These are phyloP conservation scores for Boletus semigastroideus DNA, from an alignment of 1,284 basidiomycete genomes.

Conservation along the genomic window DNA sequence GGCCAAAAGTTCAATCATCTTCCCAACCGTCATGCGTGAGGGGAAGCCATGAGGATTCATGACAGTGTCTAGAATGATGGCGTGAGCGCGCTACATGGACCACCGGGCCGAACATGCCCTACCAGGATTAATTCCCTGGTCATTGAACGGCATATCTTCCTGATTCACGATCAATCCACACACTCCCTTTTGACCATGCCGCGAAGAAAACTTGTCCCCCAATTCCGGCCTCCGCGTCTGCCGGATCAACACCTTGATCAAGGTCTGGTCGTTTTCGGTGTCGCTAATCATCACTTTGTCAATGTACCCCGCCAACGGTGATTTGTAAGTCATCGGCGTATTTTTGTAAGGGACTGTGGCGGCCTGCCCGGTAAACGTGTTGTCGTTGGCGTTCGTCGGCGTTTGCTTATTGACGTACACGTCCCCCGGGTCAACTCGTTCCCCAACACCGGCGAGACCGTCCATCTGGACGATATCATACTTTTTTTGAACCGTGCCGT, in stretches of 20 bases:
- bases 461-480: slow-evolving; percentile 91
- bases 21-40: slow-evolving; percentile 99
- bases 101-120: slow-evolving; percentile 24
- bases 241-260: slow-evolving; percentile 98
- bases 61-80: slow-evolving; percentile 75
- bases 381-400: slow-evolving; percentile 88
- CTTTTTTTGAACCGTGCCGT: slow-evolving; percentile 75
- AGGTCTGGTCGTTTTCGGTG: slow-evolving; percentile 92
- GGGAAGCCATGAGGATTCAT: slow-evolving; percentile 99
- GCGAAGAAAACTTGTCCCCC: slow-evolving; percentile 97
- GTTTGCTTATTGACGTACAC: slow-evolving; percentile 98
- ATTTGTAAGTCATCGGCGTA: slow-evolving; percentile 88
- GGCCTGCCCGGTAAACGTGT: slow-evolving; percentile 77
- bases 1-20: slow-evolving; percentile 99
- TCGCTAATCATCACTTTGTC: slow-evolving; percentile 99
- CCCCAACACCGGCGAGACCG: slow-evolving; percentile 93
- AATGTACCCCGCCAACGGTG: slow-evolving; percentile 89
- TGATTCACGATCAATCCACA: slow-evolving; percentile 98
- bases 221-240: slow-evolving; percentile 96
- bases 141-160: slow-evolving; percentile 99
- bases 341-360: slow-evolving; percentile 86
- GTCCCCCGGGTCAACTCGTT: slow-evolving; percentile 90
- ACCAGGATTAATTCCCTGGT: slow-evolving; percentile 93
- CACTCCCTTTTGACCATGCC: slow-evolving; percentile 99
- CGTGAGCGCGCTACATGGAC: slow-evolving; percentile 12